A percentile compares a stretch with the other conserved stretches of the same genome.
phyloP scores from a whole-genome alignment of 306 rosid genomes.

The Cucumis cinereus region DNA sequence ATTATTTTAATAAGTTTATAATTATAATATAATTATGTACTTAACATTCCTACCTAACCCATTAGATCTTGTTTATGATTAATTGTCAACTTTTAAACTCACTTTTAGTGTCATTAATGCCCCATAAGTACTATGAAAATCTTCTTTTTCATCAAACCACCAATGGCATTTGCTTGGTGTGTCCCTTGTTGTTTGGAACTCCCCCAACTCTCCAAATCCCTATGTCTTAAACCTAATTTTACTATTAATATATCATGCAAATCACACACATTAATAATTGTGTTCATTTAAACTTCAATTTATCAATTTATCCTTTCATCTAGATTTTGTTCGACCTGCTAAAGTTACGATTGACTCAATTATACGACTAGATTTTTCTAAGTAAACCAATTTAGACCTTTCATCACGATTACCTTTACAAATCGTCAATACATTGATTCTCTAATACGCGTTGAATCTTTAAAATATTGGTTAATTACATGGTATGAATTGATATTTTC shows the following conservation, averaged over 20 bases:
- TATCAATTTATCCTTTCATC: too few species aligned
- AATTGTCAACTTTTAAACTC: constrained; percentile 9
- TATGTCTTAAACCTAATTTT: background rate
- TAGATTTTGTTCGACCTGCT: too few species aligned
- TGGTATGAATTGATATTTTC: too few species aligned
- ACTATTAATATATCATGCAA: background rate
- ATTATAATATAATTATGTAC: background rate
- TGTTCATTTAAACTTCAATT: too few species aligned
- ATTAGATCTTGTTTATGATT: constrained; percentile 1
- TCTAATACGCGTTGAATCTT: too few species aligned
- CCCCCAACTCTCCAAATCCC: background rate
- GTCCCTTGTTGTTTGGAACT: constrained; percentile 5
- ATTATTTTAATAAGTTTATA: background rate
- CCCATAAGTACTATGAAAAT: constrained; percentile 16
- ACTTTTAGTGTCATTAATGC: constrained; percentile 1
- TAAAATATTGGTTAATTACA: too few species aligned
- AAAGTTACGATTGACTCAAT: too few species aligned
- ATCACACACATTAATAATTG: too few species aligned
- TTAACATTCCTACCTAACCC: constrained; percentile 2
- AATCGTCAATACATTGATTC: too few species aligned
- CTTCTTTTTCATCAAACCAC: constrained; percentile 15
- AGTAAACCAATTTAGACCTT: too few species aligned
- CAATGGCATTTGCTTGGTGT: background rate
- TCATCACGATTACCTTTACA: too few species aligned
- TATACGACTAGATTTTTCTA: too few species aligned